phyloP scores from a whole-genome alignment of 495 filamentous ascomycete genomes.

The Aspergillus panamensis region DNA sequence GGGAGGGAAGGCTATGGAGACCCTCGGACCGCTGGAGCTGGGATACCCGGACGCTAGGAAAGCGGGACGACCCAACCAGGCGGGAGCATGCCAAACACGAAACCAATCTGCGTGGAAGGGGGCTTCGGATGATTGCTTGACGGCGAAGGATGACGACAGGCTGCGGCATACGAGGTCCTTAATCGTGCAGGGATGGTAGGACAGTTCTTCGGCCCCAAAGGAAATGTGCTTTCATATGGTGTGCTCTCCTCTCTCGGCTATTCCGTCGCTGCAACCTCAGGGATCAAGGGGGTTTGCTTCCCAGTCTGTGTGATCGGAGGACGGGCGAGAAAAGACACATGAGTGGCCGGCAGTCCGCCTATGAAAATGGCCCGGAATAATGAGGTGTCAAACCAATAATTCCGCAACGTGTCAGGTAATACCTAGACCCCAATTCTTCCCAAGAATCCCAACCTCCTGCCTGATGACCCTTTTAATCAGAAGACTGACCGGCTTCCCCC shows the following conservation, averaged over 20 bases:
- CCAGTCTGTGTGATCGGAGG: background rate
- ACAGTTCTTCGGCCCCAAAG: too few relatives aligned
- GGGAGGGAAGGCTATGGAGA: slow-evolving; percentile 1
- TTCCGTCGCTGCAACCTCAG: background rate
- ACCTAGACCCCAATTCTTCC: too few relatives aligned
- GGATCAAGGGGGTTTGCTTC: background rate
- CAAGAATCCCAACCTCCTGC: background rate
- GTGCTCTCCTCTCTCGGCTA: too few relatives aligned
- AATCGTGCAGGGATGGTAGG: too few relatives aligned
- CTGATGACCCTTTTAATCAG: background rate
- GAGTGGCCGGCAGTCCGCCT: background rate
- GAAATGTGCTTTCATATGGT: too few relatives aligned
- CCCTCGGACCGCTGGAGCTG: slow-evolving; percentile 6
- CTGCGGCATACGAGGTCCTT: too few relatives aligned
- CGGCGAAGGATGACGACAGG: too few relatives aligned
- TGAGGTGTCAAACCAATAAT: background rate
- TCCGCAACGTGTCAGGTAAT: background rate
- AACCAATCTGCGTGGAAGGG: background rate
- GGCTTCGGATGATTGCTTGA: too few relatives aligned
- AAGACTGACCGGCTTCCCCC: background rate
- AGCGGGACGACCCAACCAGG: slow-evolving; percentile 13
- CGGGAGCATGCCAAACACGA: slow-evolving; percentile 1
- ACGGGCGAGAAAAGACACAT: background rate
- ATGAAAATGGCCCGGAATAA: background rate
- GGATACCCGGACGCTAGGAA: slow-evolving; percentile 11